Evolutionary conservation across 2,329 filamentous ascomycete species (phyloP), one percentile per base, ranked within the genome.

Genomic region (Aureobasidium sp.): DNA sequence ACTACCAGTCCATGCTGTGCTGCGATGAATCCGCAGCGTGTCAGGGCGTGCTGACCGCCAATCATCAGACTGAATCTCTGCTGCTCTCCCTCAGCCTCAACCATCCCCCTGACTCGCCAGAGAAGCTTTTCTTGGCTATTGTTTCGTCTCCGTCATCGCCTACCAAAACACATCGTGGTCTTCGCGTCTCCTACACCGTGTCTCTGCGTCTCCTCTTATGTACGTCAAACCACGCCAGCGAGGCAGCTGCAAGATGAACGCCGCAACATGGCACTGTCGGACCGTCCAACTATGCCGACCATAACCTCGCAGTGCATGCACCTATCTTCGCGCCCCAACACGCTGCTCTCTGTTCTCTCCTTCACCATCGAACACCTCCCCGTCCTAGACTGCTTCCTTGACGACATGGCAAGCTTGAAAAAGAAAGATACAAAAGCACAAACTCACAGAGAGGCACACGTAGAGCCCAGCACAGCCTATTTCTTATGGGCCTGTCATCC

Each of bases 101-200:
- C 51, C 11, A 52, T 4, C n/a, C 31, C 31, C 51, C 51, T 55
- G 51, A 55, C 36, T 41, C 51, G 51, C 5, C 22, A 9, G n/a
- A 14, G 9, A 41, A n/a, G 36, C 51, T 14, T 31, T 22, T 39
- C 49, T 53, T 53, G 49, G 49, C 36, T 22, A 41, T 31, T 9
- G 51, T 55, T 55, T 39, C 36, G 51, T 55, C 51, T 25, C 41
- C 51, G 51, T 55, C 51, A 39, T 42, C 36, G 36, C 36, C 20
- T 55, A 29, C 36, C 51, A 29, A 55, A 42, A 29, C 36, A 39
- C 9, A 17, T 27, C 34, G 34, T 25, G 51, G 29, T 17, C 47
- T 49, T n/a, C 22, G 29, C 29, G 6, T 25, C 41, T 25, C 17
- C 29, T 6, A 20, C 25, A 12, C 17, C 29, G 29, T 29, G 17